These are phyloP conservation scores for Candida tibetensis DNA, from an alignment of 805 yeast genomes.

Conservation along the genomic window DNA sequence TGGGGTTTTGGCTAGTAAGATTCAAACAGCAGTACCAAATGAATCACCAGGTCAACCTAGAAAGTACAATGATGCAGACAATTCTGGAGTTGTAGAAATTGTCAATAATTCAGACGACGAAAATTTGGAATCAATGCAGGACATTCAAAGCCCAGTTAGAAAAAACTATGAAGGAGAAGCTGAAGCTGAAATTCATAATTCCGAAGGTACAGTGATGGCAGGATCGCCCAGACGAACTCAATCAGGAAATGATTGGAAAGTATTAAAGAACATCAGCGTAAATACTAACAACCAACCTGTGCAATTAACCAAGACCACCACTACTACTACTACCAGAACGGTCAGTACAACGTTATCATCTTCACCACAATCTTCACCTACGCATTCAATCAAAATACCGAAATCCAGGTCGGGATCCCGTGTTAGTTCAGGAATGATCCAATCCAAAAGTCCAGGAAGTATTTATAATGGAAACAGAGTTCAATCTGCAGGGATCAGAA, in stretches of 20 bases:
- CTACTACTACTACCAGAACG: slow-evolving; percentile 50
- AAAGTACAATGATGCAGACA: slow-evolving; percentile 46
- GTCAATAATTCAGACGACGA: slow-evolving; percentile 48
- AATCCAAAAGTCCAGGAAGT: slow-evolving; percentile 9
- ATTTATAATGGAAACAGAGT: slow-evolving; percentile 11
- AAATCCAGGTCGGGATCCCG: slow-evolving; percentile 24
- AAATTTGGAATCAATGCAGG: slow-evolving; percentile 20
- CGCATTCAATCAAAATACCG: slow-evolving; percentile 20
- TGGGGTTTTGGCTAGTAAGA: slow-evolving; percentile 66
- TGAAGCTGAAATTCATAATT: slow-evolving; percentile 12
- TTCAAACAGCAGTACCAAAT: slow-evolving; percentile 78
- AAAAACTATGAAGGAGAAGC: slow-evolving; percentile 9
- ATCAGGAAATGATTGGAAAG: slow-evolving; percentile 34
- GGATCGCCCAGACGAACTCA: slow-evolving; percentile 25
- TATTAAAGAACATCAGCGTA: slow-evolving; percentile 36
- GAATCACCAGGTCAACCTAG: slow-evolving; percentile 98
- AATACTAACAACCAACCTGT: slow-evolving; percentile 30
- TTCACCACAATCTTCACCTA: slow-evolving; percentile 32
- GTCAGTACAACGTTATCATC: slow-evolving; percentile 41
- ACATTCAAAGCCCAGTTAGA: slow-evolving; percentile 14
- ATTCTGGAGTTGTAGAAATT: slow-evolving; percentile 35
- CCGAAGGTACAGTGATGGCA: slow-evolving; percentile 11
- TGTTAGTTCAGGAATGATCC: slow-evolving; percentile 16
- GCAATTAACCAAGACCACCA: slow-evolving; percentile 42
- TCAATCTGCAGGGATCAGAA: slow-evolving; percentile 19